phyloP scores from a whole-genome alignment of 305 asterid genomes.

The Ilex paraguariensis region DNA sequence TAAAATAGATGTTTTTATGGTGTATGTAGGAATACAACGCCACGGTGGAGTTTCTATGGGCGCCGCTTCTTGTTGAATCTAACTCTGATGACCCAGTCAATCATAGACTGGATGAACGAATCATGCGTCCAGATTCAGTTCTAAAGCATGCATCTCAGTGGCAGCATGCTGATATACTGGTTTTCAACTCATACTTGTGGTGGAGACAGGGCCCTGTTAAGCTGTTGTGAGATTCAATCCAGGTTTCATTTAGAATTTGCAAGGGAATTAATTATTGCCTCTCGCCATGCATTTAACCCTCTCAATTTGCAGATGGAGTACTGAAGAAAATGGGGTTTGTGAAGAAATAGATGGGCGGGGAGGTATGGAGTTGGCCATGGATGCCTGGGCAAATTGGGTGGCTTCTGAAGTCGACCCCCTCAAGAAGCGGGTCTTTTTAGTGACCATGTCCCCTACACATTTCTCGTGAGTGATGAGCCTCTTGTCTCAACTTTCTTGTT shows the following conservation, averaged over 20 bases:
- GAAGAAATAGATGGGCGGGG: conserved; percentile 68
- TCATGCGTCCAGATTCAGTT: conserved; percentile 61
- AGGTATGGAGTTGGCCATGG: conserved; percentile 96
- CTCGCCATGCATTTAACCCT: too few species aligned
- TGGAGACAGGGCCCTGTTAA: conserved; percentile 91
- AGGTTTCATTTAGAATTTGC: neutral
- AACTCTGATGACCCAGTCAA: conserved; percentile 80
- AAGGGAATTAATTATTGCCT: too few species aligned
- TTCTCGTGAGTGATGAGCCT: conserved; percentile 31
- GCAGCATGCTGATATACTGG: conserved; percentile 76
- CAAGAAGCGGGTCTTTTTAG: conserved; percentile 69
- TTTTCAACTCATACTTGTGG: conserved; percentile 87
- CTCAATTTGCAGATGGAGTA: conserved; percentile 59
- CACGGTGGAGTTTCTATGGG: conserved; percentile 84
- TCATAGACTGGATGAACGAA: conserved; percentile 68
- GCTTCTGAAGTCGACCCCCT: conserved; percentile 43
- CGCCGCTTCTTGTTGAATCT: conserved; percentile 90
- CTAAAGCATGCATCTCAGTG: conserved; percentile 64
- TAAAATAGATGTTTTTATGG: neutral
- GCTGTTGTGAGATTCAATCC: conserved; percentile 50
- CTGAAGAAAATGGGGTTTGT: conserved; percentile 51
- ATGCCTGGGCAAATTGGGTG: conserved; percentile 87
- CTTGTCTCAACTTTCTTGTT: too few species aligned
- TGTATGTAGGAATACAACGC: conserved; percentile 62
- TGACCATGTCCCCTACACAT: conserved; percentile 99